Base-by-base conservation (phyloP, 225 moss, liverwort and hornwort species). In the Sphagnum contortum region DNA sequence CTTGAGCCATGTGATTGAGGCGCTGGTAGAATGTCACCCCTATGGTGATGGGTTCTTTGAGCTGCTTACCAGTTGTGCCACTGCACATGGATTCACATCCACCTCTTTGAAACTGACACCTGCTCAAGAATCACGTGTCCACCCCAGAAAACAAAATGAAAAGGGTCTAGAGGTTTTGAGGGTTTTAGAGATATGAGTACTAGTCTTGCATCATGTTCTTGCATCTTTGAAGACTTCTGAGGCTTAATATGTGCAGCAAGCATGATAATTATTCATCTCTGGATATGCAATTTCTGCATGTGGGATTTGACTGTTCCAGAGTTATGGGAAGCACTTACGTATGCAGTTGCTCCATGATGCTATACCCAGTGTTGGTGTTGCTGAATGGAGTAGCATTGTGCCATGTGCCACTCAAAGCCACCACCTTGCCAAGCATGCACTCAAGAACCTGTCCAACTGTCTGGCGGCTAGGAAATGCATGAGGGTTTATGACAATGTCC, bases 401-500 rank as follows among this genome's bases (percentile, higher is more conserved):
- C 49, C 73, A 76, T 3, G 59, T 72, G 45, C 90, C 93, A 70
- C 80, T 79, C 55, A 78, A 78, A 62, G 96, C 90, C 9, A 86
- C 67, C 54, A 85, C 82, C 75, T 98, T 98, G 13, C 96, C 96
- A 59, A 89, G 73, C 67, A 85, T 77, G 52, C 92, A 90, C 72
- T 98, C 96, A 45, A 81, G 76, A 10, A 98, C 80, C 74, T 98
- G 96, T 55, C 96, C 96, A 49, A 98, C 79, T 2, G 96, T 98
- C 72, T 93, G 96, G 65, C 96, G 80, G 75, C 85, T 93, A 0
- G 96, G 96, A 63, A 98, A 89, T 1, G 96, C 96, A 67, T 98
- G 92, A 3, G 96, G 96, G 54, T 98, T 98, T 78, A 98, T 91
- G 57, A 98, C 84, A 50, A 98, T 85, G 45, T 98, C 96, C 3